Evolutionary conservation across 2,329 filamentous ascomycete genomes (phyloP).

Genomic region (Parastagonospora nodorum): DNA sequence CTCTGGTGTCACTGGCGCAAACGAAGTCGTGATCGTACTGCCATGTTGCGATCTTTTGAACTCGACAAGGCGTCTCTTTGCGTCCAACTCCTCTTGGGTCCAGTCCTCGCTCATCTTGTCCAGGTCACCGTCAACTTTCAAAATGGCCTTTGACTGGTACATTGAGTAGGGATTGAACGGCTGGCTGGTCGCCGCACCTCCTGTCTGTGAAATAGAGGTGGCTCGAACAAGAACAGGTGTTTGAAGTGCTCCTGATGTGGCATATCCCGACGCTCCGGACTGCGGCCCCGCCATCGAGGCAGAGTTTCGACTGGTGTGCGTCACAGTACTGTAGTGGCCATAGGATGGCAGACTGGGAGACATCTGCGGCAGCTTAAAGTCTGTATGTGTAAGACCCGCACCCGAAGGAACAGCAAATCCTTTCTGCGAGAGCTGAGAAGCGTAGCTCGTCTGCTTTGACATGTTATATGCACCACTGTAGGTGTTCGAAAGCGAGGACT

Average conservation of each 20-base stretch:
- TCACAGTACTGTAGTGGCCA: constrained; percentile 52
- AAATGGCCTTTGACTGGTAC: constrained; percentile 77
- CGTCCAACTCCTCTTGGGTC: constrained; percentile 79
- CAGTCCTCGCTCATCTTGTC: constrained; percentile 82
- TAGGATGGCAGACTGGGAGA: constrained; percentile 45
- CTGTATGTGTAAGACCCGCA: constrained; percentile 28
- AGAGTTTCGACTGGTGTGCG: constrained; percentile 51
- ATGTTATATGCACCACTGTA: constrained; percentile 48
- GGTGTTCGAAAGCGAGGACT: constrained; percentile 40
- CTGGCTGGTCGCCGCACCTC: constrained; percentile 51
- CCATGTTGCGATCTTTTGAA: constrained; percentile 84
- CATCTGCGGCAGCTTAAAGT: constrained; percentile 42
- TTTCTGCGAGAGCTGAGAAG: constrained; percentile 41
- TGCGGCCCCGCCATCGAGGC: constrained; percentile 44
- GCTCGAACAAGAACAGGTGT: constrained; percentile 70
- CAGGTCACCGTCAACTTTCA: constrained; percentile 86
- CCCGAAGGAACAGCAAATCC: constrained; percentile 40
- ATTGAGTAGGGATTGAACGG: constrained; percentile 76
- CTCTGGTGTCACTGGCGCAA: constrained; percentile 77
- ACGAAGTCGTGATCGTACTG: constrained; percentile 79
- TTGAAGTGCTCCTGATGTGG: constrained; percentile 52
- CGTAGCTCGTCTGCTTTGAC: constrained; percentile 37
- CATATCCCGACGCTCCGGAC: constrained; percentile 47
- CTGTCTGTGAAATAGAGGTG: constrained; percentile 65
- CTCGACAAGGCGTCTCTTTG: constrained; percentile 81